These are phyloP conservation scores for Zygosaccharomyces pseudobailii DNA, from an alignment of 1,139 yeast species.

Conservation along the genomic window DNA sequence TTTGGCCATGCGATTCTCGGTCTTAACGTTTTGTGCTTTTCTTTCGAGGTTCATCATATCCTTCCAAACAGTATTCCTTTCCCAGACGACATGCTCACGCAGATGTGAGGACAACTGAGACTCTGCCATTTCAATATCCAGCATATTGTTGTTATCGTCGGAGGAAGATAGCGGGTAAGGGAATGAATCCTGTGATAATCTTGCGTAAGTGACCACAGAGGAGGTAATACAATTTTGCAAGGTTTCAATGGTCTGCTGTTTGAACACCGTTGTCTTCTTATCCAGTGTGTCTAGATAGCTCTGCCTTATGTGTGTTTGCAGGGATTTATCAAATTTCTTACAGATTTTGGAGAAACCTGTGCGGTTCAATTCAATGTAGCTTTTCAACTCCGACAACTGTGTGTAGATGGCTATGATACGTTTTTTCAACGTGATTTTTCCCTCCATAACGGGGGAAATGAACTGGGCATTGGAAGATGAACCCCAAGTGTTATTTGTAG, in stretches of 20 bases:
- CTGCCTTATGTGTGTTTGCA: conserved; percentile 54
- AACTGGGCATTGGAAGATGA: conserved; percentile 7
- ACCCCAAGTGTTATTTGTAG: conserved; percentile 13
- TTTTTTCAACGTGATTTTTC: conserved; percentile 62
- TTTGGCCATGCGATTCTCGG: conserved; percentile 28
- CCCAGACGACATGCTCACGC: conserved; percentile 94
- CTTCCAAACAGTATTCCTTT: conserved; percentile 94
- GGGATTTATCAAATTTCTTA: conserved; percentile 84
- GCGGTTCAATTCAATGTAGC: conserved; percentile 73
- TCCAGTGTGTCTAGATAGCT: conserved; percentile 44
- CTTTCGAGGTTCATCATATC: conserved; percentile 90
- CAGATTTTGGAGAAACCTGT: conserved; percentile 87
- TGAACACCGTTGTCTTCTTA: conserved; percentile 43
- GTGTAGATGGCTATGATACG: conserved; percentile 65
- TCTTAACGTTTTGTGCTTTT: conserved; percentile 52
- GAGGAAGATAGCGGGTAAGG: conserved; percentile 7
- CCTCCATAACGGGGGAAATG: conserved; percentile 20
- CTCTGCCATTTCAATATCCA: conserved; percentile 40
- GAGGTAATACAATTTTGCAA: conserved; percentile 43
- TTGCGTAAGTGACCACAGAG: conserved; percentile 40
- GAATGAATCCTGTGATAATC: conserved; percentile 34
- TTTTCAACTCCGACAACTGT: conserved; percentile 73
- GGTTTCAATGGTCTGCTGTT: conserved; percentile 40
- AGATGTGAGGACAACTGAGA: conserved; percentile 69
- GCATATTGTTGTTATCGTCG: conserved; percentile 6